Percentiles rank a stretch among this genome's conserved stretches.
Conservation (phyloP, 2,329 filamentous ascomycete species). For the Zalaria sp. region DNA sequence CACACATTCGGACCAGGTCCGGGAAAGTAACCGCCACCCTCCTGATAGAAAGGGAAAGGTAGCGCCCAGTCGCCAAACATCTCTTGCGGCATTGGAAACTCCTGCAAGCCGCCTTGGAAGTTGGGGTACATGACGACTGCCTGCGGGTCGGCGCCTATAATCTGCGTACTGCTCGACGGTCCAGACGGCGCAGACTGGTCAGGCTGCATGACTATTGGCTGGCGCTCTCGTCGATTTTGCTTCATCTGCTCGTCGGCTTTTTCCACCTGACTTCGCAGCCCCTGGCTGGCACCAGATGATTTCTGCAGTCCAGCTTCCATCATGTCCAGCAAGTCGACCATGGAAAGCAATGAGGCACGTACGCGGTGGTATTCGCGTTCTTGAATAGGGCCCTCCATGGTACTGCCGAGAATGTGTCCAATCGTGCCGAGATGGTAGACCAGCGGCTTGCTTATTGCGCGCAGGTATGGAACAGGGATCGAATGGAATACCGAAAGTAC, state of each 20-base stretch:
- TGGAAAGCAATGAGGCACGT: conserved; percentile 25
- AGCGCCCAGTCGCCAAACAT: background rate
- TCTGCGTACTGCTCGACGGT: background rate
- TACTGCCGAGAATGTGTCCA: conserved; percentile 33
- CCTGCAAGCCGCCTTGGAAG: background rate
- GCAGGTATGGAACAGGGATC: conserved; percentile 31
- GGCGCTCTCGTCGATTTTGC: conserved; percentile 16
- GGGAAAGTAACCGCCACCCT: too few species aligned
- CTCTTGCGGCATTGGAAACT: background rate
- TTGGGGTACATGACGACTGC: background rate
- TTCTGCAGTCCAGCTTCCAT: conserved; percentile 29
- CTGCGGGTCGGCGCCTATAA: background rate
- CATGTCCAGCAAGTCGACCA: conserved; percentile 32
- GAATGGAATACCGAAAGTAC: conserved; percentile 28
- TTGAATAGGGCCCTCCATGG: conserved; percentile 29
- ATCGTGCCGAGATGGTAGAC: conserved; percentile 37
- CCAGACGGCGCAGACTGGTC: background rate
- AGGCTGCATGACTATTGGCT: background rate
- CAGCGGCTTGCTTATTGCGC: conserved; percentile 34
- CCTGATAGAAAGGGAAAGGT: background rate
- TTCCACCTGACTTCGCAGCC: conserved; percentile 26
- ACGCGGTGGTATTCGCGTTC: conserved; percentile 28
- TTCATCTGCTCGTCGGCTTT: conserved; percentile 31
- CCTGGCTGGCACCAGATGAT: conserved; percentile 23
- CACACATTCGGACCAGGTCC: too few species aligned